Base-by-base conservation (phyloP, 2,329 filamentous ascomycete genomes). In the Penicillium olsonii region DNA sequence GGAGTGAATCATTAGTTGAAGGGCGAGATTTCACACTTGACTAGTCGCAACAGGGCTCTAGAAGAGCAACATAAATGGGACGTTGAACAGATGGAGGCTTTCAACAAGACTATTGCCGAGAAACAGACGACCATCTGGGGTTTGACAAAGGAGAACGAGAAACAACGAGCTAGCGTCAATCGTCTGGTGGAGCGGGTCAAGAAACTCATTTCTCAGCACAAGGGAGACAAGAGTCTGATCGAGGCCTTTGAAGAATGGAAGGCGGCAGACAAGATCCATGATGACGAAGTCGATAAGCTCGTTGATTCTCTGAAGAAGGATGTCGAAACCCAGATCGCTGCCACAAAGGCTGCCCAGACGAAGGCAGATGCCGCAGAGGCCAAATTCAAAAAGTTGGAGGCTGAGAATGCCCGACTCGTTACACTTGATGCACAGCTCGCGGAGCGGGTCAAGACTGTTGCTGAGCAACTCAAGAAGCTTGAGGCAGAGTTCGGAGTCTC, bases 111-210 rank as follows among this genome's bases (percentile, higher is more conserved):
- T 2, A 37, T 35, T 6, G 9, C 29, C 9, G 18, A 35, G 3
- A 22, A 44, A 11, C 18, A 22, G 5, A 37, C 42, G 5, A n/a
- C 20, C 10, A 44, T 44, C 42, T 24, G 27, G 15, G n/a, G 19
- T 10, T 12, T 35, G 42, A 44, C 18, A 19, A 31, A 44, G 19
- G 31, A 44, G 29, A 37, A 44, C 37, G 42, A 44, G 29, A 37
- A 37, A 15, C 20, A 35, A 31, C n/a, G 22, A 22, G 31, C 17
- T 3, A 44, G 42, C 14, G 22, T 44, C 5, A 20, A 24, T n/a
- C 33, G 42, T n/a, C 42, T 44, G 2, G 31, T 22, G 29, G 42
- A 29, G 4, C 18, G 12, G 29, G 31, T 44, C 19, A 18, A 44
- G 20, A 20, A 26, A 17, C 42, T 35, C 12, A 44, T 44, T 26